A percentile compares a stretch with the other conserved stretches of the same genome.
Evolutionary conservation across 495 filamentous ascomycete genomes (phyloP).

Genomic region (Aeminium ludgeri): DNA sequence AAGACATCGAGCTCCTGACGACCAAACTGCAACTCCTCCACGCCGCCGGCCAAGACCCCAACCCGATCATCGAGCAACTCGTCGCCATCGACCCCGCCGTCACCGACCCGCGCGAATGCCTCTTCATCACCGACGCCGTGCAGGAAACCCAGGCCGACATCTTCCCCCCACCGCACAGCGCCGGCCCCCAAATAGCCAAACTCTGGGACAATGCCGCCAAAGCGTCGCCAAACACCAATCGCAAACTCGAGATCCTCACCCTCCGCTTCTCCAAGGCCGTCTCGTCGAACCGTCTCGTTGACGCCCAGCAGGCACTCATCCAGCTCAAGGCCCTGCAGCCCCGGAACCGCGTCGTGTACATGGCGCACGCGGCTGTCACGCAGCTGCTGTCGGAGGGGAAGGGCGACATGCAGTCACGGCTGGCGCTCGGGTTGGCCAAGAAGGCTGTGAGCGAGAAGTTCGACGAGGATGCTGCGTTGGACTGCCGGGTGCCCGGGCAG

Average conservation of each 20-base stretch:
- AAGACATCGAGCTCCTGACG: constrained; percentile 6
- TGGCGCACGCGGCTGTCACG: constrained; percentile 15
- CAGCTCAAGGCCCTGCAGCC: constrained; percentile 14
- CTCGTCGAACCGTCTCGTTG: not conserved
- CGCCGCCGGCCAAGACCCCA: not conserved
- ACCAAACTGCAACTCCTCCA: constrained; percentile 6
- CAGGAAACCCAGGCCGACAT: not conserved
- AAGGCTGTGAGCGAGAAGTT: constrained; percentile 13
- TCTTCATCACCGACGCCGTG: constrained; percentile 1
- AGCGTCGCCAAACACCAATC: not conserved
- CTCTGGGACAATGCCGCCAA: constrained; percentile 12
- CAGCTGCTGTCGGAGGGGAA: constrained; percentile 11
- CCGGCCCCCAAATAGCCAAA: constrained; percentile 6
- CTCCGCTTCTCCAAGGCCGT: constrained; percentile 10
- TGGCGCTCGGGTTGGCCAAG: constrained; percentile 8
- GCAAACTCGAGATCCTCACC: constrained; percentile 3
- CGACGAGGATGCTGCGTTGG: constrained; percentile 9
- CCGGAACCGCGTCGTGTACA: constrained; percentile 10
- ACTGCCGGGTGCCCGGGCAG: constrained; percentile 13
- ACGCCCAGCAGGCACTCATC: constrained; percentile 13
- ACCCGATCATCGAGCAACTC: constrained; percentile 3
- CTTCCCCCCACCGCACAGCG: constrained; percentile 1
- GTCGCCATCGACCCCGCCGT: not conserved
- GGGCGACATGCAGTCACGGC: constrained; percentile 10
- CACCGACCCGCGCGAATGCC: constrained; percentile 1